Base-by-base conservation (phyloP, 768 basidiomycete species). In the Cystobasidium ongulense region DNA sequence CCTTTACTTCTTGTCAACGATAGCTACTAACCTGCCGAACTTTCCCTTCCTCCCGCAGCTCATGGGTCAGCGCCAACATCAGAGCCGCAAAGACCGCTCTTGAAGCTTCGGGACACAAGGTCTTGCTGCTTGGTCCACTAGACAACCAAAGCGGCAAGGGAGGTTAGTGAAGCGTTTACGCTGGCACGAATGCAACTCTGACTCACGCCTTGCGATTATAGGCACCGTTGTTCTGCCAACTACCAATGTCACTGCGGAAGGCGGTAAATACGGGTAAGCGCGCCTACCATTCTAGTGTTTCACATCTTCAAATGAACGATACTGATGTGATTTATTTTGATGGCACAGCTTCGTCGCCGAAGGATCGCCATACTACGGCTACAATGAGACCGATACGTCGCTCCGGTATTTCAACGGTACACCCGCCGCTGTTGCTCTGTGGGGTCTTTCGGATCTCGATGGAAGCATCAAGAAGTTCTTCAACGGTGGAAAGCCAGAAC, bases 191-290 rank as follows among this genome's bases (percentile, higher is more conserved):
- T n/a, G 5, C 52, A n/a, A 54, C 8, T n/a, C 52, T 7, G 21
- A 29, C 33, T 29, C 33, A 59, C 57, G 25, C 2, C 25, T 7
- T 4, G 2, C 25, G 11, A 27, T 59, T 31, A 17, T 23, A 50
- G 46, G 61, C 38, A 73, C 72, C 27, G 73, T 74, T 29, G 65
- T 74, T 25, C 38, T 74, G 39, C 73, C 73, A 23, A 74, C 73
- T 5, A 52, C 25, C 66, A 74, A 74, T 53, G 73, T 74, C 3
- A 38, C 70, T 1, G 73, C 70, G 11, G 31, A 50, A n/a, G 73
- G 73, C 23, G 73, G 73, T 8, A 41, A 54, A 35, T 74, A 74
- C 50, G 73, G 73, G 64, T 65, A 18, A 52, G 61, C 33, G 17
- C 21, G 64, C 10, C 35, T 17, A 17, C 15, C 25, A 23, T 2